A percentile compares a stretch with the other conserved stretches of the same genome.
These are phyloP conservation scores for Thinopyrum elongatum DNA, from an alignment of 176 grass and related monocot genomes.

Conservation along the genomic window DNA sequence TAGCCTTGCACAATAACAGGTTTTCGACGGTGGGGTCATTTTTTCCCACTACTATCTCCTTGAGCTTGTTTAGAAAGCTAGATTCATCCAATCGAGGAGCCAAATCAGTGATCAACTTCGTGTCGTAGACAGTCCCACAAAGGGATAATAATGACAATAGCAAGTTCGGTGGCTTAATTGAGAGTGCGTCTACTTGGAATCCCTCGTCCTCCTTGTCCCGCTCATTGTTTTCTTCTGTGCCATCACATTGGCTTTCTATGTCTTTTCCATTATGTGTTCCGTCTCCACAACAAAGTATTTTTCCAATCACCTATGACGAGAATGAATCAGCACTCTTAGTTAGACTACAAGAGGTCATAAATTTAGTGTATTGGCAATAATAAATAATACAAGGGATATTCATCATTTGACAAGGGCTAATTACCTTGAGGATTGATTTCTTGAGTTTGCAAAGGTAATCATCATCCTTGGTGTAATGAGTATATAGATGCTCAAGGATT, in stretches of 20 bases:
- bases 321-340: too few relatives aligned
- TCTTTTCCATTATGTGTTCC: too few relatives aligned
- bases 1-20: not conserved
- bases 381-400: not conserved
- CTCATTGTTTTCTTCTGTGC: too few relatives aligned
- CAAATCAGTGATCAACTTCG: not conserved
- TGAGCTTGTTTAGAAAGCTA: not conserved
- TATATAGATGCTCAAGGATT: too few relatives aligned
- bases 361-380: too few relatives aligned
- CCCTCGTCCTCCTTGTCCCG: too few relatives aligned
- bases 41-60: rapidly evolving
- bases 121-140: too few relatives aligned
- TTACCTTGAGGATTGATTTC: rapidly evolving
- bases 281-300: not conserved
- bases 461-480: not conserved
- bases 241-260: not conserved
- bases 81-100: not conserved
- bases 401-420: too few relatives aligned
- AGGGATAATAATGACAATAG: not conserved
- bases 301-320: not conserved
- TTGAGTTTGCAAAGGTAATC: not conserved
- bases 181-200: too few relatives aligned
- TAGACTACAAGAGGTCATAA: not conserved
- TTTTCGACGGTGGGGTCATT: rapidly evolving
- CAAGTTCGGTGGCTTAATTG: too few relatives aligned